A percentile compares a stretch with the other conserved stretches of the same genome.
Conservation (phyloP, 129 eudicot genomes). For the Heracleum sosnowskyi region DNA sequence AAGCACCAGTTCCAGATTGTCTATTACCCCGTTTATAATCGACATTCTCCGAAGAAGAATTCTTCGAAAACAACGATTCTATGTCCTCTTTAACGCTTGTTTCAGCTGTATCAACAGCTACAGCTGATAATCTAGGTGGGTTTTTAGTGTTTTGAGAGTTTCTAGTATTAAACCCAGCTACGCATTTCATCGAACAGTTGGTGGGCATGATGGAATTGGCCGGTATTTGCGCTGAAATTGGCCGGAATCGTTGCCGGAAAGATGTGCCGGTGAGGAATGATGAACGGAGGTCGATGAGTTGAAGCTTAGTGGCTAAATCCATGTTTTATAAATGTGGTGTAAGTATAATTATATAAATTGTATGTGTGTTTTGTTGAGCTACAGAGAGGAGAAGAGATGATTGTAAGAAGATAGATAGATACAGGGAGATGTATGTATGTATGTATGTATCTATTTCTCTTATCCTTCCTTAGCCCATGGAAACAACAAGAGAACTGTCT, state of each 20-base stretch:
- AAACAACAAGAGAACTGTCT: neutral
- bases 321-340: constrained; percentile 16
- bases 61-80: constrained; percentile 55
- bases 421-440: neutral
- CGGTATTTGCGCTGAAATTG: constrained; percentile 17
- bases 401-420: too few species aligned
- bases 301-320: constrained; percentile 58
- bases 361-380: too few species aligned
- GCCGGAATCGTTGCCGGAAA: constrained; percentile 34
- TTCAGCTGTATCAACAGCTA: constrained; percentile 46
- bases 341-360: too few species aligned
- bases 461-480: neutral
- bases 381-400: too few species aligned
- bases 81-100: constrained; percentile 49
- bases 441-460: neutral
- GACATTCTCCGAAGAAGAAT: constrained; percentile 27
- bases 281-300: constrained; percentile 47
- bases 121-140: constrained; percentile 48
- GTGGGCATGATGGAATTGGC: constrained; percentile 18
- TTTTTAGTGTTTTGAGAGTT: constrained; percentile 16
- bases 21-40: constrained; percentile 38
- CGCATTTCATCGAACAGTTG: constrained; percentile 32
- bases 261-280: constrained; percentile 41
- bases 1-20: constrained; percentile 53
- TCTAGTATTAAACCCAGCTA: constrained; percentile 3